Percentiles rank a stretch among this genome's conserved stretches.
These are phyloP conservation scores for Pseudocercospora macadamiae DNA, from an alignment of 2,329 filamentous ascomycete species.

Conservation along the genomic window DNA sequence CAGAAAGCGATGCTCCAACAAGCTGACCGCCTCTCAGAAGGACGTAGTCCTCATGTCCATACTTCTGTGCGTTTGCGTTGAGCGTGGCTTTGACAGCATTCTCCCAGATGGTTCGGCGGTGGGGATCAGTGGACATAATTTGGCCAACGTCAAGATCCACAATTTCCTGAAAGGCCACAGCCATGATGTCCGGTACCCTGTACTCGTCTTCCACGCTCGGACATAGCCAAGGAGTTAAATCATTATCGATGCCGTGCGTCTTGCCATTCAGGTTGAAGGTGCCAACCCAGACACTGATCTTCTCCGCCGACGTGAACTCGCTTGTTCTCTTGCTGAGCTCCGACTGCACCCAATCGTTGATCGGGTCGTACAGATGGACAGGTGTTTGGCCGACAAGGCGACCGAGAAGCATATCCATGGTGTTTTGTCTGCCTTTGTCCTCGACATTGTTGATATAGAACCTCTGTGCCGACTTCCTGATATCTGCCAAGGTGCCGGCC, in stretches of 20 bases:
- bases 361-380: slow-evolving; percentile 88
- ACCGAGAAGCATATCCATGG: slow-evolving; percentile 92
- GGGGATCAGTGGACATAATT: slow-evolving; percentile 97
- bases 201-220: slow-evolving; percentile 61
- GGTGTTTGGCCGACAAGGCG: slow-evolving; percentile 79
- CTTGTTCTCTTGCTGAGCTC: slow-evolving; percentile 68
- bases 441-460: slow-evolving; percentile 98
- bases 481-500: slow-evolving; percentile 90
- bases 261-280: slow-evolving; percentile 96
- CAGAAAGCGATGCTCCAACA: slow-evolving; percentile 87
- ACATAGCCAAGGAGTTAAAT: slow-evolving; percentile 85
- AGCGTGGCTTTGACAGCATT: slow-evolving; percentile 74
- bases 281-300: slow-evolving; percentile 79
- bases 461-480: slow-evolving; percentile 88
- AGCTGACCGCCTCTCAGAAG: slow-evolving; percentile 89
- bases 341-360: slow-evolving; percentile 83
- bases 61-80: slow-evolving; percentile 68
- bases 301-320: slow-evolving; percentile 75
- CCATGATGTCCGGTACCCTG: slow-evolving; percentile 79
- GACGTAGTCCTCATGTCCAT: slow-evolving; percentile 78
- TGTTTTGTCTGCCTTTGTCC: slow-evolving; percentile 89
- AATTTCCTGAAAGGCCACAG: slow-evolving; percentile 95
- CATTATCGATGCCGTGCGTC: slow-evolving; percentile 73
- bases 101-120: slow-evolving; percentile 84
- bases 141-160: slow-evolving; percentile 97